Base-by-base conservation (phyloP, 805 yeast species). In the Debaryomyces prosopidis region DNA sequence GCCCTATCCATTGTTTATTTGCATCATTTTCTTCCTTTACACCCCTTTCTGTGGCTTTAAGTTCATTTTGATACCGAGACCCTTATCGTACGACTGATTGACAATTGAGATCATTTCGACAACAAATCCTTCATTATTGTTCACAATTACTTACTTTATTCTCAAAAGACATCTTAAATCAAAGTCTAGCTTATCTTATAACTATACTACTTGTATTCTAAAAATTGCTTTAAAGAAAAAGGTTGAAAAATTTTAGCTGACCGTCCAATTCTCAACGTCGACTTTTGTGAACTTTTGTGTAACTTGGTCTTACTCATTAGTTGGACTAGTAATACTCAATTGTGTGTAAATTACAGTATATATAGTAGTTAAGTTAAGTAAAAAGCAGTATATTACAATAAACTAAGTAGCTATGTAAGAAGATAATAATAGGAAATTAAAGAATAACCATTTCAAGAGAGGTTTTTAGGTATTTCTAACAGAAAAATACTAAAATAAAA, bases 141-240 rank as follows among this genome's bases (percentile, higher is more conserved):
- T 23, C 28, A 19, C 27, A 9, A 47, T 30, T 42, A 70, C 77
- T 60, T 71, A 72, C 77, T 68, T 72, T 72, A 68, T 72, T 72
- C 60, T 70, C 74, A 59, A 72, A 72, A 56, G 77, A 72, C 77
- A 72, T 72, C 40, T 50, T 62, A 51, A 46, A 42, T 44, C 33
- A 30, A 30, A 30, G 33, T 14, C 33, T 30, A 30, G 33, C 33
- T 35, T 35, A 17, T 20, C 41, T 20, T 38, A 20, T 17, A 14
- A 27, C 41, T 38, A 9, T 15, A 27, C 12, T 38, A 14, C n/a
- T 12, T 26, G 26, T 14, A 23, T 20, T 23, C 27, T 27, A 20
- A 30, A 38, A 27, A 38, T 27, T 26, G 40, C 34, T 38, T 32
- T 35, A 16, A 44, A 39, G 33, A 28, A 34, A 41, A 43, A 36